phyloP scores from a whole-genome alignment of 495 filamentous ascomycete species.

The Hyaloscypha finlandica region DNA sequence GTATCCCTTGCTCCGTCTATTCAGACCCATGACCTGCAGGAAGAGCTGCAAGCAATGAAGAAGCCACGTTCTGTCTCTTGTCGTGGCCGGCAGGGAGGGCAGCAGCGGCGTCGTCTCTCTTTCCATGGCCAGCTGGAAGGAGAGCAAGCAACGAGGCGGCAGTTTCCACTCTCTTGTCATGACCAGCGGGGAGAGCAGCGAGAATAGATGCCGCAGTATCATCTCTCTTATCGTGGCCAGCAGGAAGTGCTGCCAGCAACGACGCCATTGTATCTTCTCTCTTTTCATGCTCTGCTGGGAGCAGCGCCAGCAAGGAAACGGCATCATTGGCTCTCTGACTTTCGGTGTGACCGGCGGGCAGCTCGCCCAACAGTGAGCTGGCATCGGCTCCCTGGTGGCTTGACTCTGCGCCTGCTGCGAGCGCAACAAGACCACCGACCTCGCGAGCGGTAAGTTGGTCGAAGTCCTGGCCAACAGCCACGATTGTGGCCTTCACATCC shows the following conservation, averaged over 20 bases:
- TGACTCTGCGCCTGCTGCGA: background rate
- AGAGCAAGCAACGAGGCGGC: background rate
- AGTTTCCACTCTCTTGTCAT: slow-evolving; percentile 1
- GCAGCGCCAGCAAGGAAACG: background rate
- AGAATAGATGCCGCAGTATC: background rate
- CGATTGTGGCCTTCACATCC: slow-evolving; percentile 19
- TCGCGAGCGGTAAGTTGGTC: slow-evolving; percentile 12
- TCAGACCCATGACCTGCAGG: too few relatives aligned
- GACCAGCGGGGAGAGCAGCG: background rate
- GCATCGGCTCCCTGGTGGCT: background rate
- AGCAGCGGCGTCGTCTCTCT: background rate
- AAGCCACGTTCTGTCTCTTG: background rate
- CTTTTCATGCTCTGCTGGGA: background rate
- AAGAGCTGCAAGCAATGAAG: background rate
- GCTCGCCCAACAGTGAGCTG: background rate
- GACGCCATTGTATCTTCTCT: background rate
- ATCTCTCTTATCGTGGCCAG: slow-evolving; percentile 2
- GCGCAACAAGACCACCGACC: background rate
- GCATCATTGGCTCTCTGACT: background rate
- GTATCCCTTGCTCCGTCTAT: too few relatives aligned
- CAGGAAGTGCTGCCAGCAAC: background rate
- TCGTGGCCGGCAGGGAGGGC: background rate
- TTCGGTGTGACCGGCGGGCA: background rate
- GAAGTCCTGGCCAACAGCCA: slow-evolving; percentile 17
- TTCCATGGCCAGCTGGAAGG: slow-evolving; percentile 4